Evolutionary conservation across 768 basidiomycete species (phyloP).

Genomic region (Leccinellum luteum): DNA sequence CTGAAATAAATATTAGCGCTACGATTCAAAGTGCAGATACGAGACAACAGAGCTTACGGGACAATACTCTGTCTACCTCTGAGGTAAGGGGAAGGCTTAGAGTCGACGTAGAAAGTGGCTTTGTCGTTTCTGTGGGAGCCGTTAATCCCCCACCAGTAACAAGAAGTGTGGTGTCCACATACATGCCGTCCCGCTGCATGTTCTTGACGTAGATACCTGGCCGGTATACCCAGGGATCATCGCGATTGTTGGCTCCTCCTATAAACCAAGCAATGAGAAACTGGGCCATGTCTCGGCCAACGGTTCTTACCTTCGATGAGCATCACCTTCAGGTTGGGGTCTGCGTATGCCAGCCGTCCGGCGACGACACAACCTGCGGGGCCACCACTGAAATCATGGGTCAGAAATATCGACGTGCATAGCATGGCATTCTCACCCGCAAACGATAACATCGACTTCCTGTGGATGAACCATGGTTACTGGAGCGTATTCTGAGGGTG

Average conservation of each 20-base stretch:
- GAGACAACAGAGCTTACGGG: slow-evolving; percentile 44
- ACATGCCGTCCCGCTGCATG: slow-evolving; percentile 71
- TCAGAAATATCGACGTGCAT: slow-evolving; percentile 5
- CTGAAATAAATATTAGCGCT: slow-evolving; percentile 29
- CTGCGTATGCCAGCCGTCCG: slow-evolving; percentile 67
- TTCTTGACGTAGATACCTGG: slow-evolving; percentile 70
- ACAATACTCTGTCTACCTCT: slow-evolving; percentile 67
- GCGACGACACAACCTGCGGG: slow-evolving; percentile 68
- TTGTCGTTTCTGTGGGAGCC: slow-evolving; percentile 59
- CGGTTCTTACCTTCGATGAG: slow-evolving; percentile 59
- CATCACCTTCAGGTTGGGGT: slow-evolving; percentile 72
- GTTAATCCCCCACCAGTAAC: neutral
- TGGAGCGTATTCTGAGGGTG: neutral
- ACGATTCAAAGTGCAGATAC: neutral
- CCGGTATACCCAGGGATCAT: slow-evolving; percentile 73
- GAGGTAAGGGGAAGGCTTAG: slow-evolving; percentile 51
- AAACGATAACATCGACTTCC: slow-evolving; percentile 71
- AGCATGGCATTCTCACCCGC: slow-evolving; percentile 38
- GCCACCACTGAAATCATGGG: slow-evolving; percentile 43
- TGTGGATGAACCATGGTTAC: slow-evolving; percentile 50
- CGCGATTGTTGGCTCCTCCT: slow-evolving; percentile 70
- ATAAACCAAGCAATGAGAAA: neutral
- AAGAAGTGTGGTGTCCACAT: slow-evolving; percentile 21
- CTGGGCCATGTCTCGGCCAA: neutral
- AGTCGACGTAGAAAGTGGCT: slow-evolving; percentile 70